Evolutionary conservation across 2,329 filamentous ascomycete genomes (phyloP).

Genomic region (Byssochlamys sp.): DNA sequence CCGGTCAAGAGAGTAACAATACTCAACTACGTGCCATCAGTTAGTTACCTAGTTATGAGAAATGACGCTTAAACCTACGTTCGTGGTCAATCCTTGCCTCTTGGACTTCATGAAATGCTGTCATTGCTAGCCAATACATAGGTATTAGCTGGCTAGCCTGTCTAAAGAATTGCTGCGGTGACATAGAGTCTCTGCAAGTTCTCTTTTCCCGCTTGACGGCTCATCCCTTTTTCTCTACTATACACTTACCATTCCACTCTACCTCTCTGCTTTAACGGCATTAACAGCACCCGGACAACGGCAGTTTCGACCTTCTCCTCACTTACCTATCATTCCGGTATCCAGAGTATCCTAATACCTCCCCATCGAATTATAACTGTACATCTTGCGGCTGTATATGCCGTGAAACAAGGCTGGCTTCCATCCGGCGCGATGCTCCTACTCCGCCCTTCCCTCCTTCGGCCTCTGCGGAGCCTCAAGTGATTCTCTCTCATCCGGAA

Average conservation of each 20-base stretch:
- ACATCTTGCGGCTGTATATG: conserved; percentile 19
- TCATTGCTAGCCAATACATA: neutral
- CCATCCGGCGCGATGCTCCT: conserved; percentile 29
- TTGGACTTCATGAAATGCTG: neutral
- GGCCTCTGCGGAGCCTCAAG: conserved; percentile 16
- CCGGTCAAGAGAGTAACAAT: neutral
- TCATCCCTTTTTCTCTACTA: neutral
- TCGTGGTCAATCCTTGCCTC: neutral
- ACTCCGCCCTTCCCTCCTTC: conserved; percentile 24
- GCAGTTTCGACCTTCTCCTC: neutral
- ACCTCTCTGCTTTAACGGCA: neutral
- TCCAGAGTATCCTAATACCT: neutral
- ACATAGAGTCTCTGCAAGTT: conserved; percentile 7
- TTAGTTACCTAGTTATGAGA: neutral
- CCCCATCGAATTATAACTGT: neutral
- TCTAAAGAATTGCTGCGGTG: neutral
- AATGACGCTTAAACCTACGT: neutral
- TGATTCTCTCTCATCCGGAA: conserved; percentile 13
- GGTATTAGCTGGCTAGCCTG: neutral
- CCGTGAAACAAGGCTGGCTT: conserved; percentile 33
- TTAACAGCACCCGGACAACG: neutral
- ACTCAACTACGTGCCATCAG: neutral
- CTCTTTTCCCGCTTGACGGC: neutral
- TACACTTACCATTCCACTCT: neutral
- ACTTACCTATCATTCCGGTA: neutral